Evolutionary conservation across 352 stramenopile species (phyloP).

Genomic region (Phytophthora megakarya): DNA sequence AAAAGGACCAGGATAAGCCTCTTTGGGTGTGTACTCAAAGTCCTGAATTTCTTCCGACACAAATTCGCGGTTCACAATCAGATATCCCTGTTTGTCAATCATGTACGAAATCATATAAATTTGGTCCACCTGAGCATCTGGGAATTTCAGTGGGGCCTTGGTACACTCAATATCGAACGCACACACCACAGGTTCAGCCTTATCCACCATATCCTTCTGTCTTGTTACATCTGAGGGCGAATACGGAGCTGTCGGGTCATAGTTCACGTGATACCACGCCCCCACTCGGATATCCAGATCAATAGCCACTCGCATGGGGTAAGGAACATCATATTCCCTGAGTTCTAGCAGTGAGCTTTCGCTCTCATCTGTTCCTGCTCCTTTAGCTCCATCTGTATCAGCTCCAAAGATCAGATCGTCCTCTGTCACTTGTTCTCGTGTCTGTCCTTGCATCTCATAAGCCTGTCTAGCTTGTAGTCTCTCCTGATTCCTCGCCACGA

Average conservation of each 20-base stretch:
- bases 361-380: constrained; percentile 52
- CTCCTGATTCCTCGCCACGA: constrained; percentile 71
- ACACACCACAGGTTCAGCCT: constrained; percentile 94
- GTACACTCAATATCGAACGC: constrained; percentile 99
- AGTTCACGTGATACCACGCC: constrained; percentile 96
- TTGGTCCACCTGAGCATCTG: constrained; percentile 95
- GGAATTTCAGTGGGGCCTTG: constrained; percentile 99
- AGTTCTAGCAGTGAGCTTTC: constrained; percentile 90
- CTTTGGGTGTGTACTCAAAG: constrained; percentile 99
- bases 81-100: constrained; percentile 94
- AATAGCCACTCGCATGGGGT: constrained; percentile 95
- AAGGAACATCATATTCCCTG: constrained; percentile 99
- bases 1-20: constrained; percentile 91
- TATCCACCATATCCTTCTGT: constrained; percentile 91
- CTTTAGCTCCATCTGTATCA: constrained; percentile 22
- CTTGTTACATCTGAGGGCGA: constrained; percentile 49
- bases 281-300: constrained; percentile 96
- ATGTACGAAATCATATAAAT: constrained; percentile 99
- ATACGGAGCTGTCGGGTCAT: constrained; percentile 71
- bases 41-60: constrained; percentile 97
- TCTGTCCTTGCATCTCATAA: constrained; percentile 68
- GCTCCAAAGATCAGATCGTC: constrained; percentile 48
- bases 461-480: constrained; percentile 64
- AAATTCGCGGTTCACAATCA: constrained; percentile 97
- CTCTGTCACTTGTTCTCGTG: constrained; percentile 42